Base-by-base conservation (phyloP, 176 grass and related monocot species). In the Oryza australiensis region DNA sequence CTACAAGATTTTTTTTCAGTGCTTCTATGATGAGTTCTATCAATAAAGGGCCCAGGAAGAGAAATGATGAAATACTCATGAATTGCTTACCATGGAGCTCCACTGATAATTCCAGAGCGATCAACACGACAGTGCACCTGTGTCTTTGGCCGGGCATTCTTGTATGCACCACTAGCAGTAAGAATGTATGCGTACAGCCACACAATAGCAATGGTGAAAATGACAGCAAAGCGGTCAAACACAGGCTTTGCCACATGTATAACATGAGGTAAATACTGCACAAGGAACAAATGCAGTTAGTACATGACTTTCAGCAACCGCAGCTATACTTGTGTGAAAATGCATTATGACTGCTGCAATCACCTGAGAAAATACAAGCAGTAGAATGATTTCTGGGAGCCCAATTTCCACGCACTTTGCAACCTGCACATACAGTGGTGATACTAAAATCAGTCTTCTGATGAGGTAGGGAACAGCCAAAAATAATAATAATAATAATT, bases 381-480 rank as follows among this genome's bases (percentile, higher is more conserved):
- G 80, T 8, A 98, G 69, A 76, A 98, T 88, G 34, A 98, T 86
- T 80, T 92, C 82, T 20, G 90, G 95, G 34, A 98, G 84, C 3
- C 95, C 95, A 79, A 98, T 89, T 84, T 98, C 95, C 7, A 98
- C 84, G 57, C 95, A 98, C 70, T 98, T 98, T 1, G 88, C 90
- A 78, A 94, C 95, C 95, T 98, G 81, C 22, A 77, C 33, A 35
- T 16, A 86, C 37, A 48, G 45, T 2, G 3, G 45, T 5, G 4
- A 62, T 81, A 24, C 32, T 34, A 48, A 7, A n/a, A 85, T 76
- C 34, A 82, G 35, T 51, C 27, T 64, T 71, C 14, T 3, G 1
- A 24, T 68, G 49, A 46, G 23, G 10, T 62, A 51, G 23, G 11
- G 26, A 79, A 67, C 14, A 26, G 68, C 9, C 2, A 79, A 48